Evolutionary conservation across 176 grass and related monocot species (phyloP), one percentile per base, ranked within the genome.

Genomic region (Microstegium vimineum): DNA sequence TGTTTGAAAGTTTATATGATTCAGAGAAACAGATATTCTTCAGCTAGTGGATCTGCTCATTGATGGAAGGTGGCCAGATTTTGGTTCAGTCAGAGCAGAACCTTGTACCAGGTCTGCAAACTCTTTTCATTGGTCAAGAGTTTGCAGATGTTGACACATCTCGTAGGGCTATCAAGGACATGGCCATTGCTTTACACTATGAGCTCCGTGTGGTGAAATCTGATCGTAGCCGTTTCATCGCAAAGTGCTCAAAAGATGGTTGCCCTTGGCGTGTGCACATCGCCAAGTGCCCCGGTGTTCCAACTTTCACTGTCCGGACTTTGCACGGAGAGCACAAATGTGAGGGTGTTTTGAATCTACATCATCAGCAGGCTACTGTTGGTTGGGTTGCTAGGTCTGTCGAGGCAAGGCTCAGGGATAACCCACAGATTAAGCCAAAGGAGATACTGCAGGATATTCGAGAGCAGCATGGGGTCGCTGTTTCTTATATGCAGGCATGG

Each of bases 401-500:
- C 26, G 93, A 98, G 83, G 75, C 90, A 71, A 94, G 89, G 46
- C 82, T 98, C 34, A 90, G 96, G 61, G 89, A 93, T 73, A 98
- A 98, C 52, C 96, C 96, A 2, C 96, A 90, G 65, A 91, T 90
- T 84, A 98, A 98, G 73, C 96, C 96, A 10, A 98, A 98, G 85
- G 96, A 98, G 62, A 98, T 98, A 84, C 82, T 98, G 89, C 95
- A 98, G 79, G 95, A 93, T 82, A 98, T 95, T 33, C 84, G 56
- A 20, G 95, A 98, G 45, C 90, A 98, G 78, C 95, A 98, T 89
- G 95, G 95, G 28, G 87, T 98, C 3, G 95, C 95, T 22, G 92
- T 98, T 35, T 95, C 92, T 67, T 98, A 98, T 76, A 98, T 98
- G 96, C 96, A 98, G 73, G 96, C 96, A 52, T 95, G 96, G 91